Evolutionary conservation across 2,329 filamentous ascomycete species (phyloP).

Genomic region (Dactylellina parvicollis): DNA sequence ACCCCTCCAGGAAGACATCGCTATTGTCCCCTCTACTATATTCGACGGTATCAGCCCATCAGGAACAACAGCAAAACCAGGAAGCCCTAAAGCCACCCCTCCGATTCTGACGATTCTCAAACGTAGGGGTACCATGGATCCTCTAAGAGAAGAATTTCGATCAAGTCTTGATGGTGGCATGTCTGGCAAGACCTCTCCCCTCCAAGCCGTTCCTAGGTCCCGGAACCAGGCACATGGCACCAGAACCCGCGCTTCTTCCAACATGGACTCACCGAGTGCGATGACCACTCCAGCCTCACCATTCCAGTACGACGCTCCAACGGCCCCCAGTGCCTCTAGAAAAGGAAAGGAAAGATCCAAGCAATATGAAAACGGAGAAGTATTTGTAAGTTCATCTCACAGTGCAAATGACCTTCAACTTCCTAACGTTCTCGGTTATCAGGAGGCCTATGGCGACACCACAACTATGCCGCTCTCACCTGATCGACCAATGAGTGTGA

Average conservation of each 20-base stretch:
- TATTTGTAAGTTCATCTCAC: constrained; percentile 45
- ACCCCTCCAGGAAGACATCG: constrained; percentile 32
- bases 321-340: constrained; percentile 26
- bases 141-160: constrained; percentile 36
- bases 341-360: constrained; percentile 48
- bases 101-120: constrained; percentile 52
- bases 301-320: constrained; percentile 32
- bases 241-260: constrained; percentile 36
- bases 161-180: constrained; percentile 27
- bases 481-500: constrained; percentile 83
- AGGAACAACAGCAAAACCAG: constrained; percentile 28
- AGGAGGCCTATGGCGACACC: constrained; percentile 58
- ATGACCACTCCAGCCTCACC: constrained; percentile 30
- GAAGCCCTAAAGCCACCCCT: constrained; percentile 48
- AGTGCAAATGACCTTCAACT: neutral
- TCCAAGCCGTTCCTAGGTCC: constrained; percentile 8
- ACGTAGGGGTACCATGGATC: constrained; percentile 44
- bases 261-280: constrained; percentile 21
- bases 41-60: constrained; percentile 23
- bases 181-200: constrained; percentile 11
- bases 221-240: constrained; percentile 17
- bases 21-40: constrained; percentile 21
- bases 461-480: constrained; percentile 78
- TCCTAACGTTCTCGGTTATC: constrained; percentile 7
- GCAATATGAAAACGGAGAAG: constrained; percentile 44